Evolutionary conservation across 2,329 filamentous ascomycete species (phyloP), one percentile per base, ranked within the genome.

Genomic region (Exophiala mesophila): DNA sequence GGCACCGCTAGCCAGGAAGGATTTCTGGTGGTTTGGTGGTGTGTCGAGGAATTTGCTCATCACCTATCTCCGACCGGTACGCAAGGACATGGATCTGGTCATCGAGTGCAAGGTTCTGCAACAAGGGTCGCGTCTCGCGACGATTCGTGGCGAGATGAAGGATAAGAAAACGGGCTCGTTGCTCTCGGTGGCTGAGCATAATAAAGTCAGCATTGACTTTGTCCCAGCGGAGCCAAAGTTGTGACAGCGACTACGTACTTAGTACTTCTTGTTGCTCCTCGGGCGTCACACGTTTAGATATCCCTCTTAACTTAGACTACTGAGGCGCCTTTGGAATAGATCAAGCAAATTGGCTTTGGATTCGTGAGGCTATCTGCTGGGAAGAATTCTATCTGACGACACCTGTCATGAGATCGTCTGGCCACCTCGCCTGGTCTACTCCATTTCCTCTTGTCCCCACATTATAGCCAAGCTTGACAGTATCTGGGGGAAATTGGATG

Each of bases 401-500:
- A n/a, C 26, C 36, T 12, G 16, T 31, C 36, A 31, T 15, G 10
- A 39, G 16, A 57, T 72, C 59, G 12, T 62, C 52, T 4, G 72
- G 72, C 70, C 72, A 76, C 26, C 50, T 55, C 4, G 71, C 55
- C 50, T 63, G 44, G 54, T 76, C 72, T 2, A 69, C 58, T 2
- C 72, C 71, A 55, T 76, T 76, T 5, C 61, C 61, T 49, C 72
- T 61, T 3, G 70, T 72, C 2, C 71, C 68, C 17, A 76, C 59
- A 42, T 72, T 67, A 50, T 63, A 75, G 20, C 59, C 57, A 33
- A 70, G 55, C 35, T 68, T 50, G 4, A 71, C 62, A 15, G 55
- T 53, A 4, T 57, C 57, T 13, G 59, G 54, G 3, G 39, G 40
- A 33, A 64, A 74, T 29, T 60, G 55, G 3, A 69, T 57, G 3